These are phyloP conservation scores for Arthrobotrys conoides DNA, from an alignment of 2,329 filamentous ascomycete species.

Conservation along the genomic window DNA sequence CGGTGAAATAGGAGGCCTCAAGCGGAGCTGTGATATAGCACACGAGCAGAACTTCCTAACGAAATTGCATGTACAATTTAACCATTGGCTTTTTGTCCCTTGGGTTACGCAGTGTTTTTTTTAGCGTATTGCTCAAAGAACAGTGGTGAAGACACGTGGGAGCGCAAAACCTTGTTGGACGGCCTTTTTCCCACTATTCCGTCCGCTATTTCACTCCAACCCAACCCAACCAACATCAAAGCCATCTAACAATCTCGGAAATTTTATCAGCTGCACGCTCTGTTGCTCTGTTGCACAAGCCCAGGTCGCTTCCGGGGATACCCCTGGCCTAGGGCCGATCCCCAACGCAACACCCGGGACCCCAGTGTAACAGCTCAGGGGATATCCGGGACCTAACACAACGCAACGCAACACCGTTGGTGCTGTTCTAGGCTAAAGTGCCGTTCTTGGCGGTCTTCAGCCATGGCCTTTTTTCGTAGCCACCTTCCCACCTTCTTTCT, in stretches of 20 bases:
- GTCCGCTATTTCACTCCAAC: conserved; percentile 30
- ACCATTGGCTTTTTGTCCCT: neutral
- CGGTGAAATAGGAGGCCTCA: neutral
- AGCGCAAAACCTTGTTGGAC: conserved; percentile 34
- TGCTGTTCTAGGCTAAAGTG: conserved; percentile 59
- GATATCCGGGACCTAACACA: conserved; percentile 26
- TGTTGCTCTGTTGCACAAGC: conserved; percentile 54
- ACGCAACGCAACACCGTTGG: conserved; percentile 27
- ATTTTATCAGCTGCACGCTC: conserved; percentile 39
- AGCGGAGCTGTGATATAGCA: neutral
- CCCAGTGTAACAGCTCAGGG: neutral
- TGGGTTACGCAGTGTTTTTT: neutral
- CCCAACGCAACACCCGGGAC: neutral
- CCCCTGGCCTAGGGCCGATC: conserved; percentile 18
- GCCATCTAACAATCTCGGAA: conserved; percentile 36
- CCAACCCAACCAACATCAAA: conserved; percentile 10
- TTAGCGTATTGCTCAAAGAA: neutral
- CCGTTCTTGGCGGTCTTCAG: conserved; percentile 43
- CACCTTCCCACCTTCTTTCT: conserved; percentile 47
- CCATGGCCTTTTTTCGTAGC: conserved; percentile 42
- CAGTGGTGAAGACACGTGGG: conserved; percentile 44
- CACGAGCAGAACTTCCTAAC: neutral
- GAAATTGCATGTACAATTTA: neutral
- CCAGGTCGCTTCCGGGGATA: neutral
- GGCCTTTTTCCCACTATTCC: conserved; percentile 45